Base-by-base conservation (phyloP, 2,329 filamentous ascomycete species). In the Ophiostoma himal-ulmi region DNA sequence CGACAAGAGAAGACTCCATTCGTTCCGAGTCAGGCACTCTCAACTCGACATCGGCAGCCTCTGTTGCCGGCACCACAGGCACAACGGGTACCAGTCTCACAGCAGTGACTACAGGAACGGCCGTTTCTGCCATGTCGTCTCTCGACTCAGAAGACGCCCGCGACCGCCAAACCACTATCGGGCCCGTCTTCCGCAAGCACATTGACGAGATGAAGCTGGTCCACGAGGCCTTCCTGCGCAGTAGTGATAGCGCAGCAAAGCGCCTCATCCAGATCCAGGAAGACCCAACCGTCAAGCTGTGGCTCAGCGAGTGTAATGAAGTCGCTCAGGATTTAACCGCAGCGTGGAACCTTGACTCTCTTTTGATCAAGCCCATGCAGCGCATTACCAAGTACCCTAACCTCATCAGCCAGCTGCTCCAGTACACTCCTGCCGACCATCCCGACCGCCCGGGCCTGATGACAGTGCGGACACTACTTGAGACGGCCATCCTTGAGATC, bases 281-380 rank as follows among this genome's bases (percentile, higher is more conserved):
- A 75, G 87, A 89, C 74, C 81, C 84, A 13, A 85, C 86, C 74
- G 90, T 83, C 78, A 89, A 81, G 83, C 90, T 96, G 68, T 99
- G 95, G 95, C 84, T 98, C 67, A 90, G 90, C 71, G 94, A 97
- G 79, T 99, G 95, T 80, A 93, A 95, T 76, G 89, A 93, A 75
- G 94, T 94, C 76, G 94, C 94, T 14, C 91, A 93, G 75, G 95
- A 97, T 77, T 85, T 99, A 73, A 99, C 95, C 0, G 88, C 89
- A 36, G 94, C 95, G 0, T 99, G 95, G 95, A 92, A 96, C 78
- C 80, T 99, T 72, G 94, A 97, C 78, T 96, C 95, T 0, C 83
- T 99, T n/a, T 86, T 99, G 26, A 94, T 99, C 77, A 99, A 99
- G 79, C 95, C 95, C 1, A 94, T 96, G 78, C 95, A 99, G 80